Percentiles rank a stretch among this genome's conserved stretches.
phyloP scores from a whole-genome alignment of 1,284 basidiomycete species.

The Ceratobasidium sp. region DNA sequence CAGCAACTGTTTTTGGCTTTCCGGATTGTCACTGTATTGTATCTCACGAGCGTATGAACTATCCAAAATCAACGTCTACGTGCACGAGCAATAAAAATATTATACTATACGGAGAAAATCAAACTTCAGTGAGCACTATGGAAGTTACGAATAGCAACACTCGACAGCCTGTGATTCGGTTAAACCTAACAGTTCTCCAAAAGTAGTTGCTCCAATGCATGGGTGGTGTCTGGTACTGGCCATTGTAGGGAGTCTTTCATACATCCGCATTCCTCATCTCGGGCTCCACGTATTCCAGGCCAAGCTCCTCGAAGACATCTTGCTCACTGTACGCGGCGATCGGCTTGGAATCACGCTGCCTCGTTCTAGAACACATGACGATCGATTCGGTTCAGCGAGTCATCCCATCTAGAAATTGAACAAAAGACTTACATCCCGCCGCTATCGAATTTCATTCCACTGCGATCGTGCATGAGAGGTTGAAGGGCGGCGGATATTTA shows the following conservation, averaged over 20 bases:
- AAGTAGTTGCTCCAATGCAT: not conserved
- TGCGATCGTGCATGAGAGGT: slow-evolving; percentile 53
- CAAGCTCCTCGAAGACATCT: slow-evolving; percentile 77
- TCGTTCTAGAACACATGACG: slow-evolving; percentile 61
- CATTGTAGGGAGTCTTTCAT: slow-evolving; percentile 54
- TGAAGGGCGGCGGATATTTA: not conserved
- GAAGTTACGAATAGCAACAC: no score
- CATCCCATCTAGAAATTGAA: slow-evolving; percentile 45
- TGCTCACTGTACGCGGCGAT: slow-evolving; percentile 73
- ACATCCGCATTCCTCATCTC: slow-evolving; percentile 74
- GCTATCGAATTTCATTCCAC: slow-evolving; percentile 83
- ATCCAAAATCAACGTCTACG: slow-evolving; percentile 1
- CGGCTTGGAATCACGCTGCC: slow-evolving; percentile 71
- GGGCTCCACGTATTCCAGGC: slow-evolving; percentile 78
- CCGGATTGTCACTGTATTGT: not conserved
- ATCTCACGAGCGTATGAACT: slow-evolving; percentile 1
- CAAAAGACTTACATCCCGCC: slow-evolving; percentile 72
- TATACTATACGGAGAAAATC: not conserved
- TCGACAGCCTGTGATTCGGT: no score
- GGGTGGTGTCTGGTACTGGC: not conserved
- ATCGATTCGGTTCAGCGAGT: slow-evolving; percentile 23
- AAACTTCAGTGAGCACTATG: not conserved
- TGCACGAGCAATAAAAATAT: not conserved
- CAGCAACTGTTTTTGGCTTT: not conserved
- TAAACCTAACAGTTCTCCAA: not conserved